Evolutionary conservation across 1,139 yeast genomes (phyloP), one percentile per base, ranked within the genome.

Genomic region (Suhomyces maxii): DNA sequence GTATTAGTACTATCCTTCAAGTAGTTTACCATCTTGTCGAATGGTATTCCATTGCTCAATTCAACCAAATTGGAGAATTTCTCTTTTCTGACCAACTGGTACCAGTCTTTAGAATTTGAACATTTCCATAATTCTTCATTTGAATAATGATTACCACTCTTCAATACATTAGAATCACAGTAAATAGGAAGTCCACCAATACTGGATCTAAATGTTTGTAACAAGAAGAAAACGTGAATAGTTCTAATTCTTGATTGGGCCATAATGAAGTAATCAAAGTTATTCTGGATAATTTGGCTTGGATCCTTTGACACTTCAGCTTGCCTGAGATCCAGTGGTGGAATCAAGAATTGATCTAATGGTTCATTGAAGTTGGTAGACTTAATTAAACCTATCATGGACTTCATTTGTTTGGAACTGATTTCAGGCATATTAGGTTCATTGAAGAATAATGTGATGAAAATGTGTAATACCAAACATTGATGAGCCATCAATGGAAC

Each of bases 401-500:
- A 86, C 53, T 82, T 82, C 54, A 89, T 77, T 60, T 89, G 95
- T 40, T 89, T 78, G 3, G 86, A 76, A 44, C 95, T 88, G 39
- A 85, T 77, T 50, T 85, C 88, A 14, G 85, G 81, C 66, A 89
- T 86, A 42, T 83, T 79, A 12, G 74, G 72, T 59, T 89, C 96
- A 60, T 86, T 86, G 59, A 86, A 83, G 64, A 90, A 89, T 67
- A 89, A 80, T 8, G 95, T 90, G 53, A 89, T 83, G 57, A 89
- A 85, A 40, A 89, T 87, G 52, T 89, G 87, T 46, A 91, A 72
- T 6, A 89, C 84, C 63, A 89, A 77, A 44, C 95, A 82, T 63
- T 91, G 98, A 43, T 89, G 87, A n/a, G 90, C 79, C 89, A 93
- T 87, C 42, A 89, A 64, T 2, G 97, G 97, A 1, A 89, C 88